Conservation (phyloP, 2,329 filamentous ascomycete species). For the Pyrenophora tritici-repentis region DNA sequence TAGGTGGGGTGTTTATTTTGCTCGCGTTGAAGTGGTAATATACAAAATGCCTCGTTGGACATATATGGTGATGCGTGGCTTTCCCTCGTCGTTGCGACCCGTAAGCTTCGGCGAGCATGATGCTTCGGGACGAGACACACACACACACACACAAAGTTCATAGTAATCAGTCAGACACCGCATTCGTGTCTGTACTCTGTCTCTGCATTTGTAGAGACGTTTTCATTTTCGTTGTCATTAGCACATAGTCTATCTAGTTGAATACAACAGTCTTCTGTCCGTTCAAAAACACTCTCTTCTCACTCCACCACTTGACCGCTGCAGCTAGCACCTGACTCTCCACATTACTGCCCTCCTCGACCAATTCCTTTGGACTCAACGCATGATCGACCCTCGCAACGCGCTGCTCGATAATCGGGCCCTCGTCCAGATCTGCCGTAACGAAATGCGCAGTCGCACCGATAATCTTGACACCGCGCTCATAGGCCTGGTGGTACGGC, state of each 20-base stretch:
- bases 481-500: constrained; percentile 86
- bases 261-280: constrained; percentile 82
- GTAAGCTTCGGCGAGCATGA: no score
- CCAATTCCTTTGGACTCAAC: constrained; percentile 75
- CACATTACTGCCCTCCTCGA: constrained; percentile 80
- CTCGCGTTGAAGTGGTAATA: no score
- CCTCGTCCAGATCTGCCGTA: constrained; percentile 82
- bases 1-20: no score
- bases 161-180: no score
- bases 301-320: constrained; percentile 82
- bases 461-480: constrained; percentile 86
- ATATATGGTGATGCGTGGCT: no score
- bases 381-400: constrained; percentile 77
- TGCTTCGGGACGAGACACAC: not conserved
- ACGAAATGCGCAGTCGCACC: constrained; percentile 86
- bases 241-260: constrained; percentile 44
- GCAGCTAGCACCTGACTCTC: constrained; percentile 82
- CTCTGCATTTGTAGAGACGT: not conserved
- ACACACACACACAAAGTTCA: no score
- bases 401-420: constrained; percentile 86
- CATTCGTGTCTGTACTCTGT: no score
- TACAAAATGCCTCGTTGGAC: no score
- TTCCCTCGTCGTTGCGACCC: no score
- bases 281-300: constrained; percentile 78
- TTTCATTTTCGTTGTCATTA: not conserved